Evolutionary conservation across 1,284 basidiomycete species (phyloP).

Genomic region (Trichosporon sp.): DNA sequence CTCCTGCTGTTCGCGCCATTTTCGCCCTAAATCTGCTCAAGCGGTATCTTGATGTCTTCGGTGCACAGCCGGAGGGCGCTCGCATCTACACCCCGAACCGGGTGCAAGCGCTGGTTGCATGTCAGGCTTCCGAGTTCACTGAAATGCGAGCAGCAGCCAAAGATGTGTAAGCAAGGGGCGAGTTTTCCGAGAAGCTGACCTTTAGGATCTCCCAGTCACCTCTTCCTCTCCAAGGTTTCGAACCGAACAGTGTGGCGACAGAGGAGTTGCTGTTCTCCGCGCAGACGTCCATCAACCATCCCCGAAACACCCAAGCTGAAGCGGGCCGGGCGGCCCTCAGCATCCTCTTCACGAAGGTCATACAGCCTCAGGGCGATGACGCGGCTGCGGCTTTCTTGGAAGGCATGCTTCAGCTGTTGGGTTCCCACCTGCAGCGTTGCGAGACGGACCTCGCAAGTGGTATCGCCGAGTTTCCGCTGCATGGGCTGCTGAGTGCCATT

Average conservation of each 20-base stretch:
- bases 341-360: constrained; percentile 45
- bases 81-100: constrained; percentile 42
- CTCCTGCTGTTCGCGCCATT: constrained; percentile 41
- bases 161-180: constrained; percentile 38
- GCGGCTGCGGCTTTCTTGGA: constrained; percentile 37
- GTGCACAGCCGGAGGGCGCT: constrained; percentile 10
- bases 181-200: background rate
- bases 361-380: constrained; percentile 27
- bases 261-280: constrained; percentile 39
- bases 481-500: constrained; percentile 49
- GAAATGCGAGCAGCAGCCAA: constrained; percentile 47
- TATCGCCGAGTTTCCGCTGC: constrained; percentile 48
- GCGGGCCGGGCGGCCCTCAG: constrained; percentile 51
- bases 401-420: constrained; percentile 38
- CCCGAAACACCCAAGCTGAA: constrained; percentile 54
- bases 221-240: constrained; percentile 47
- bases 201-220: constrained; percentile 45
- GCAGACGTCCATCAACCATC: constrained; percentile 43
- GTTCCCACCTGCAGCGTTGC: constrained; percentile 35
- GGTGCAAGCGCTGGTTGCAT: constrained; percentile 46
- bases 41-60: constrained; percentile 46
- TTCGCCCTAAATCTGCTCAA: constrained; percentile 39
- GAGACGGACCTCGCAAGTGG: constrained; percentile 45
- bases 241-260: constrained; percentile 30
- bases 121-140: constrained; percentile 53